These are phyloP conservation scores for Mediolabrus comicus DNA, from an alignment of 108 stramenopile genomes.

Conservation along the genomic window DNA sequence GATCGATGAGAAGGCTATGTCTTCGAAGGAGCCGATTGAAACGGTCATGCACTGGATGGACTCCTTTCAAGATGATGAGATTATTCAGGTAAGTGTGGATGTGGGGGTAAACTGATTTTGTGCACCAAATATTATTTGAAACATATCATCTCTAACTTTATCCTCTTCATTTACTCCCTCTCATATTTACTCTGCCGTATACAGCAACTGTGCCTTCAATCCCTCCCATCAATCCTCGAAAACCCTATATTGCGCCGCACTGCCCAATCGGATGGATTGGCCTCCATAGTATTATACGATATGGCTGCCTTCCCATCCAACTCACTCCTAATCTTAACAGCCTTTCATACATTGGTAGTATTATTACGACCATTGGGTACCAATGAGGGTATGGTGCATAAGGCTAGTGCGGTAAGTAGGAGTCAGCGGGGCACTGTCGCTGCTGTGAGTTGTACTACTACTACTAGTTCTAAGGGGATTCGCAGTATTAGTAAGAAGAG, in stretches of 20 bases:
- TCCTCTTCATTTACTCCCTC: neutral
- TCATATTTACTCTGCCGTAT: neutral
- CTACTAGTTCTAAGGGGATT: neutral
- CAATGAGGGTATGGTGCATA: slow-evolving; percentile 49
- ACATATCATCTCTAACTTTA: neutral
- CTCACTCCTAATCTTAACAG: slow-evolving; percentile 23
- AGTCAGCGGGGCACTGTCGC: slow-evolving; percentile 1
- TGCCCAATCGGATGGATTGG: slow-evolving; percentile 28
- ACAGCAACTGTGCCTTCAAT: slow-evolving; percentile 31
- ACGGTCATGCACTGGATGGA: slow-evolving; percentile 35
- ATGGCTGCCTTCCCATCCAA: slow-evolving; percentile 29
- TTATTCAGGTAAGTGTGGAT: slow-evolving; percentile 9
- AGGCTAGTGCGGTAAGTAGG: neutral
- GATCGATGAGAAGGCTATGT: neutral
- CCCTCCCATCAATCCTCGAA: slow-evolving; percentile 35
- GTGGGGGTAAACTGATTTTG: neutral
- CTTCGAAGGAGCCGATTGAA: slow-evolving; percentile 3
- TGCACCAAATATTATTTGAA: neutral
- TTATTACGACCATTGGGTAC: slow-evolving; percentile 48
- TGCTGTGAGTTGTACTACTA: slow-evolving; percentile 5
- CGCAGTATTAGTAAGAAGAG: neutral
- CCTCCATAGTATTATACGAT: slow-evolving; percentile 25
- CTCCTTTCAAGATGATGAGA: slow-evolving; percentile 25
- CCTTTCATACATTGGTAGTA: slow-evolving; percentile 53
- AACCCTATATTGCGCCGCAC: neutral